Conservation (phyloP, 2,329 filamentous ascomycete species). For the Ustilaginoidea virens region DNA sequence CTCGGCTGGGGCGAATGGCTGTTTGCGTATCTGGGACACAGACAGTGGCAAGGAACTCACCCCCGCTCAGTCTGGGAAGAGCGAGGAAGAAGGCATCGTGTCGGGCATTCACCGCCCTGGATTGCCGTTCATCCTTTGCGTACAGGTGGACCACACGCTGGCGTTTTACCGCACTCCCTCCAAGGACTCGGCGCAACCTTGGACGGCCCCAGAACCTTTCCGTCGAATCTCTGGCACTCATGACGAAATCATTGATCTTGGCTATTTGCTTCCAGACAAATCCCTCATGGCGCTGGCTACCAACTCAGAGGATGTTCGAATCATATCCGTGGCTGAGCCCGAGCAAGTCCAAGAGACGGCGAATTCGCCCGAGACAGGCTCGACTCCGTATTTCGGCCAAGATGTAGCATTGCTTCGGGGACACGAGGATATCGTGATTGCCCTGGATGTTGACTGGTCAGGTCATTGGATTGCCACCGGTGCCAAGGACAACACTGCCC, state of each 20-base stretch:
- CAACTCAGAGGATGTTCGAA: constrained; percentile 82
- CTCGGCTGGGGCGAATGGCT: constrained; percentile 72
- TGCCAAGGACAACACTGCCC: constrained; percentile 90
- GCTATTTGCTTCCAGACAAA: constrained; percentile 65
- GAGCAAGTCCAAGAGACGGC: too few relatives aligned
- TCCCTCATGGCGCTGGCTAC: constrained; percentile 82
- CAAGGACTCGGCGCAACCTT: constrained; percentile 17
- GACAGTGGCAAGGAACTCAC: constrained; percentile 67
- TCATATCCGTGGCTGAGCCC: constrained; percentile 54
- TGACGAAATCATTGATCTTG: constrained; percentile 92
- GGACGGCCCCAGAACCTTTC: constrained; percentile 34
- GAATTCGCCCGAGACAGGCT: constrained; percentile 8
- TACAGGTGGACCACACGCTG: constrained; percentile 82
- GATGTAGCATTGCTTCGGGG: constrained; percentile 77
- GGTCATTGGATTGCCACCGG: constrained; percentile 93
- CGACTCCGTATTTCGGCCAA: constrained; percentile 62
- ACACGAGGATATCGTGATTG: constrained; percentile 91
- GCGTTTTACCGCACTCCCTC: constrained; percentile 47
- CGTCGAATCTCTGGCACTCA: constrained; percentile 88
- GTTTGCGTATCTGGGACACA: constrained; percentile 70
- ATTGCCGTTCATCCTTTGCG: constrained; percentile 57
- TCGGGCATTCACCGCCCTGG: constrained; percentile 51
- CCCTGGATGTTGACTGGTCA: constrained; percentile 89
- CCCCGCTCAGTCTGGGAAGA: constrained; percentile 46
- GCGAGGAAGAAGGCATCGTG: constrained; percentile 53